Evolutionary conservation across 1,284 basidiomycete species (phyloP).

Genomic region (Tilletia walkeri): DNA sequence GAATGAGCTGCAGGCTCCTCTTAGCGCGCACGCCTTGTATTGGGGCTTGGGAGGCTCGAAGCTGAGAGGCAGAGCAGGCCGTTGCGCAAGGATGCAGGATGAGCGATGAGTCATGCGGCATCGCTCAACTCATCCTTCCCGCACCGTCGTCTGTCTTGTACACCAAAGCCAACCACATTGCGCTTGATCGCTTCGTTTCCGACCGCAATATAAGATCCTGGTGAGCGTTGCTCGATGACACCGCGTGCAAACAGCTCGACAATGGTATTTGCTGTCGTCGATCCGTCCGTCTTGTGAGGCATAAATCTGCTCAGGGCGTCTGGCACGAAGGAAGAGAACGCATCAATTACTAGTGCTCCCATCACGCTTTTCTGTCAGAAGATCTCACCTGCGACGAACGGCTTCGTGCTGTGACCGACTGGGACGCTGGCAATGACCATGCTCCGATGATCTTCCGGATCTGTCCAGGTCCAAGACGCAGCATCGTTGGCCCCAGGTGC

Average conservation of each 20-base stretch:
- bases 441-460: neutral
- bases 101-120: too few relatives aligned
- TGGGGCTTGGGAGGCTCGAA: too few relatives aligned
- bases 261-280: neutral
- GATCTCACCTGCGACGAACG: neutral
- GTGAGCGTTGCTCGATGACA: neutral
- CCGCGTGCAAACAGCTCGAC: constrained; percentile 19
- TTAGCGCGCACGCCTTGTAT: too few relatives aligned
- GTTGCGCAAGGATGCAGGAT: too few relatives aligned
- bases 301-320: neutral
- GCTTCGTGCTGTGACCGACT: constrained; percentile 15
- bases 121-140: too few relatives aligned
- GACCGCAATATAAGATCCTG: neutral
- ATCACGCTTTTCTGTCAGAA: neutral
- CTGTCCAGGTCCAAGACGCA: neutral
- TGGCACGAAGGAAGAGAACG: neutral
- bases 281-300: neutral
- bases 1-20: too few relatives aligned
- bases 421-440: constrained; percentile 15
- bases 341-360: neutral
- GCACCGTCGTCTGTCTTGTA: neutral
- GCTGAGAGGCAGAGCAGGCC: too few relatives aligned
- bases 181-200: constrained; percentile 2
- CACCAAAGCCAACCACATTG: neutral
- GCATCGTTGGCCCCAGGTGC: neutral